Conservation (phyloP, 139 green algal species). For the Closterium sp. region DNA sequence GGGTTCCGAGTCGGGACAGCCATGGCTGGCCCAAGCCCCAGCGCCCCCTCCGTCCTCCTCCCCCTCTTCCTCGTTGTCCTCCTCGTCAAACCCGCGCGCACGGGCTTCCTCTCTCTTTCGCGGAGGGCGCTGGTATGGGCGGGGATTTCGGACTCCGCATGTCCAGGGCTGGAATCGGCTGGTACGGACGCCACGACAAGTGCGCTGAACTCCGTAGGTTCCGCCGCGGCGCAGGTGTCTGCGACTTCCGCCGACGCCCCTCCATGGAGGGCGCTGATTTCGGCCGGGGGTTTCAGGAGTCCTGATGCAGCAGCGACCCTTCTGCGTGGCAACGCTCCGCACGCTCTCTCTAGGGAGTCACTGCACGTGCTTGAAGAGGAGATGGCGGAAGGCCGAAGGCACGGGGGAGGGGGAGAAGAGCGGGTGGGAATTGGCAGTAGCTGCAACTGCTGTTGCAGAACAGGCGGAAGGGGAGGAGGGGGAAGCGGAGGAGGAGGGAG, state of each 20-base stretch:
- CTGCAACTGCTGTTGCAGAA: neutral
- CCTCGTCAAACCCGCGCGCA: neutral
- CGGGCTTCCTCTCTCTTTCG: neutral
- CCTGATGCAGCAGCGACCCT: too few species aligned
- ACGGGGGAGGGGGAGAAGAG: neutral
- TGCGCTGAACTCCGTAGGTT: too few species aligned
- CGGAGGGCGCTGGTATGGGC: neutral
- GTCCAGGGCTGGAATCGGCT: too few species aligned
- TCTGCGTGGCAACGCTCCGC: too few species aligned
- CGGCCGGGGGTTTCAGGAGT: neutral
- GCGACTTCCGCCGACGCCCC: neutral
- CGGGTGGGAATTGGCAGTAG: neutral
- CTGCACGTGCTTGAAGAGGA: too few species aligned
- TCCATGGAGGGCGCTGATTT: neutral
- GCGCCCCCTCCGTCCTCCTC: neutral
- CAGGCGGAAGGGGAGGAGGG: neutral
- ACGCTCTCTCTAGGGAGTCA: too few species aligned
- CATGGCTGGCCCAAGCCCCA: neutral
- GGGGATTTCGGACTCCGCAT: too few species aligned
- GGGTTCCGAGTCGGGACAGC: too few species aligned
- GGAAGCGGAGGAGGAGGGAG: neutral
- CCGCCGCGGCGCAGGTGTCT: too few species aligned
- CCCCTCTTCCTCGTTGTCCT: neutral
- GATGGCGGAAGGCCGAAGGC: too few species aligned
- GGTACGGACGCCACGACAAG: too few species aligned